Conservation (phyloP, 148 eudicot genomes). For the Heliamphora exappendiculata region DNA sequence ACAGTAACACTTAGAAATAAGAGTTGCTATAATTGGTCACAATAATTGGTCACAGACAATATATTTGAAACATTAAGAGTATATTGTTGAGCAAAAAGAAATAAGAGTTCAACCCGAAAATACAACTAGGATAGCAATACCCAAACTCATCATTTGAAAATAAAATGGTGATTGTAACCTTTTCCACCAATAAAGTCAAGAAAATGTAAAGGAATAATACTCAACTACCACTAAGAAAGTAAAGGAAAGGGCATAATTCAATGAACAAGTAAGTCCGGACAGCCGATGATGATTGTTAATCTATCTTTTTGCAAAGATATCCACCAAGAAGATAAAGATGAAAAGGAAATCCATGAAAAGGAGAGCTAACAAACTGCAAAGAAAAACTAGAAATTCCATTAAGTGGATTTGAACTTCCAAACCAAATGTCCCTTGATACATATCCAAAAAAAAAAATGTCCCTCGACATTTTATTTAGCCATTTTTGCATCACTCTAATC, state of each 20-base stretch:
- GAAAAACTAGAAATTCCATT: neutral
- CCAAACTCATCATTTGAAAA: slow-evolving; percentile 6
- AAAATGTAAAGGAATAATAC: neutral
- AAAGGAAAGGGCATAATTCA: neutral
- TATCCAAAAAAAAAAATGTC: no score
- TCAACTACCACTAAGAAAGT: slow-evolving; percentile 6
- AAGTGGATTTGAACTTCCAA: neutral
- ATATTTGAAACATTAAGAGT: no score
- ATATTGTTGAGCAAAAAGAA: neutral
- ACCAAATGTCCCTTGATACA: neutral
- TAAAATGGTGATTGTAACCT: neutral
- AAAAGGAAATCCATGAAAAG: slow-evolving; percentile 11
- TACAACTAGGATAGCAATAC: neutral
- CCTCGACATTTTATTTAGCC: neutral
- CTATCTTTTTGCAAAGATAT: neutral
- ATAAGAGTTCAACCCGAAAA: neutral
- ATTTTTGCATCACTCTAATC: neutral
- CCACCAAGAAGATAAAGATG: neutral
- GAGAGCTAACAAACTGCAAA: neutral
- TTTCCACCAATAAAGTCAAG: neutral
- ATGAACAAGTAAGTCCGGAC: neutral
- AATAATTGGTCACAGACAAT: no score
- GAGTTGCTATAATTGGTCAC: no score
- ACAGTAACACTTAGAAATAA: no score
- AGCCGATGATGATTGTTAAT: neutral